Percentiles rank a stretch among this genome's conserved stretches.
These are phyloP conservation scores for Endogone sp. DNA, from an alignment of 192 early-diverging fungal genomes.

Conservation along the genomic window DNA sequence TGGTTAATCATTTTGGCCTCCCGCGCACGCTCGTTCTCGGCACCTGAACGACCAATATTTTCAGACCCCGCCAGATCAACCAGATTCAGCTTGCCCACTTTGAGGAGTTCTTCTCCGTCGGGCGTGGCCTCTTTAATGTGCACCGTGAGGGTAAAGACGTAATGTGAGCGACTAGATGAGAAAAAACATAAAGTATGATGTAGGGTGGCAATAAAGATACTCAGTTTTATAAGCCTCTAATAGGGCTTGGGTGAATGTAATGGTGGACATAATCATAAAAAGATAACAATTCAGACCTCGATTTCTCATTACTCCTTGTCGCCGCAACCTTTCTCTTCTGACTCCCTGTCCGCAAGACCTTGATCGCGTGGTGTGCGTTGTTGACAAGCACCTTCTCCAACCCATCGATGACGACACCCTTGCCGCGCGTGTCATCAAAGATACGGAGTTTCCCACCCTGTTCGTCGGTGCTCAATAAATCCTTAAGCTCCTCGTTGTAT, in stretches of 20 bases:
- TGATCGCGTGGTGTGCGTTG: slow-evolving; percentile 70
- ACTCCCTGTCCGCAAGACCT: slow-evolving; percentile 66
- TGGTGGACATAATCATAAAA: background rate
- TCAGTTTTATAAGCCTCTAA: background rate
- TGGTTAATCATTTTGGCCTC: slow-evolving; percentile 94
- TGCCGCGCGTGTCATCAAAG: slow-evolving; percentile 51
- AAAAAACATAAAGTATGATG: background rate
- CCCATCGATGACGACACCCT: slow-evolving; percentile 76
- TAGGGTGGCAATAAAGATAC: slow-evolving; percentile 9
- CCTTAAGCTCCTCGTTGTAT: slow-evolving; percentile 95
- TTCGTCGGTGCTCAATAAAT: slow-evolving; percentile 68
- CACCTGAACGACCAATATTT: slow-evolving; percentile 88
- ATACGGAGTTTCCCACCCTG: slow-evolving; percentile 56
- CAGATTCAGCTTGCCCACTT: slow-evolving; percentile 92
- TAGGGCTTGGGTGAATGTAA: background rate
- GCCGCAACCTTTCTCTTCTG: slow-evolving; percentile 73
- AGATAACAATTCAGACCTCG: slow-evolving; percentile 51
- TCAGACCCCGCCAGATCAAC: slow-evolving; percentile 97
- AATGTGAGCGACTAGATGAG: slow-evolving; percentile 93
- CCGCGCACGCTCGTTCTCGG: slow-evolving; percentile 71
- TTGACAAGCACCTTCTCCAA: slow-evolving; percentile 77
- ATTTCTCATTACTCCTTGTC: slow-evolving; percentile 88
- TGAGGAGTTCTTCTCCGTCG: slow-evolving; percentile 85
- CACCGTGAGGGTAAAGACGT: slow-evolving; percentile 87
- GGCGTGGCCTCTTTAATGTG: slow-evolving; percentile 79